Evolutionary conservation across 202 grass and related monocot species (phyloP).

Genomic region (Miscanthus sacchariflorus): DNA sequence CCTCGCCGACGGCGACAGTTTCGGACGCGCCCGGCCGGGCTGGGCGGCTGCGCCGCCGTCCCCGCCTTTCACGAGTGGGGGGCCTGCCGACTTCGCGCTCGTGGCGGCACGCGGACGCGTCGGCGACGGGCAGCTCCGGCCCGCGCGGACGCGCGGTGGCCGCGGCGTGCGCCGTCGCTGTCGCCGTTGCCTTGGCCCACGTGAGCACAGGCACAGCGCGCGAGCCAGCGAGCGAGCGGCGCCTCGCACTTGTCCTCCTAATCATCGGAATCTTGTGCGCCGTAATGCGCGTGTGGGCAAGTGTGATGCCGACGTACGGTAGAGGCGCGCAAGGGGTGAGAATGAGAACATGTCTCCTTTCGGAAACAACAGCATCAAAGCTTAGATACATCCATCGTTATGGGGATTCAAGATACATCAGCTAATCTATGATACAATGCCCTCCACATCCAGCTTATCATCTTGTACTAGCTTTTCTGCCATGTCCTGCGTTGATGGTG

Average conservation of each 20-base stretch:
- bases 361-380: not conserved
- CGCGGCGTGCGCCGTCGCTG: conserved; percentile 6
- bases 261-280: not conserved
- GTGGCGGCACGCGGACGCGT: conserved; percentile 1
- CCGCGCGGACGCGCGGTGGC: conserved; percentile 13
- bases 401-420: not conserved
- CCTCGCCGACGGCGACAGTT: not conserved
- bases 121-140: not conserved
- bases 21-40: not conserved
- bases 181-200: conserved; percentile 3
- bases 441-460: not conserved
- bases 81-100: not conserved
- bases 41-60: not conserved
- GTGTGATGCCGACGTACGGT: not conserved
- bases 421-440: not conserved
- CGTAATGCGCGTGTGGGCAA: conserved; percentile 1
- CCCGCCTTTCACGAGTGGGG: not conserved
- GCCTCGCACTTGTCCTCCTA: not conserved
- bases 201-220: not conserved
- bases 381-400: not conserved
- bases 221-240: conserved; percentile 8
- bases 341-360: not conserved
- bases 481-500: too few relatives aligned
- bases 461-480: too few relatives aligned
- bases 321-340: not conserved